Conservation (phyloP, 352 stramenopile genomes). For the Phytopythium helicoides region DNA sequence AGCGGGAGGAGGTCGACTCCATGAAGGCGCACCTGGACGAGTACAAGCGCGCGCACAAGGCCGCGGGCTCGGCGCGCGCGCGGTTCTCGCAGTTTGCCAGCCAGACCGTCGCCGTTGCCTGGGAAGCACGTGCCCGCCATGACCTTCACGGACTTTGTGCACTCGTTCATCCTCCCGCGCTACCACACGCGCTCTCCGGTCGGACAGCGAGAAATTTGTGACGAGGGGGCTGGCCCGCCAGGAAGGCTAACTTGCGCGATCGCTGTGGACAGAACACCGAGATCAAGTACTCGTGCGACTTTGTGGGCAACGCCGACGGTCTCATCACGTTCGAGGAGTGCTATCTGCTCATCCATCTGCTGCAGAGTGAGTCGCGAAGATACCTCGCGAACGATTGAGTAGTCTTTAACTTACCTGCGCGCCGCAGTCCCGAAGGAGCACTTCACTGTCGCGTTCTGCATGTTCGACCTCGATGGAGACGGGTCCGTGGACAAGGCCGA, state of each 20-base stretch:
- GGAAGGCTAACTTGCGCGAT: neutral
- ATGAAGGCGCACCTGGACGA: constrained; percentile 70
- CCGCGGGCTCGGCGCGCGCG: constrained; percentile 36
- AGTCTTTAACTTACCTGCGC: no score
- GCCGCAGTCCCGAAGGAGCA: constrained; percentile 63
- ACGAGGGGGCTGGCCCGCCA: no score
- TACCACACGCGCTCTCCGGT: constrained; percentile 64
- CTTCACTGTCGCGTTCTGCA: constrained; percentile 78
- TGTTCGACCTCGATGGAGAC: constrained; percentile 79
- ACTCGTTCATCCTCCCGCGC: constrained; percentile 68
- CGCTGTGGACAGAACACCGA: constrained; percentile 37
- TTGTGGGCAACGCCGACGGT: constrained; percentile 64
- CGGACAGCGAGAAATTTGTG: no score
- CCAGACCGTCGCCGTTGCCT: constrained; percentile 28
- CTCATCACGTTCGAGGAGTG: constrained; percentile 83
- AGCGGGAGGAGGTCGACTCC: constrained; percentile 56
- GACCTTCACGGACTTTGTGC: constrained; percentile 83
- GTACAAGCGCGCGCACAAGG: constrained; percentile 41
- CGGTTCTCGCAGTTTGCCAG: constrained; percentile 66
- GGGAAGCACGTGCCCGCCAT: constrained; percentile 37
- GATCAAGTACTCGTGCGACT: constrained; percentile 66
- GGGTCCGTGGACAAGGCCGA: constrained; percentile 70
- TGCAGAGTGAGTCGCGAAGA: constrained; percentile 52
- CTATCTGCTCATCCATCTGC: constrained; percentile 72
- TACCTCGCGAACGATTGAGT: no score